Evolutionary conservation across 2,329 filamentous ascomycete genomes (phyloP), one percentile per base, ranked within the genome.

Genomic region (Fusarium sp.): DNA sequence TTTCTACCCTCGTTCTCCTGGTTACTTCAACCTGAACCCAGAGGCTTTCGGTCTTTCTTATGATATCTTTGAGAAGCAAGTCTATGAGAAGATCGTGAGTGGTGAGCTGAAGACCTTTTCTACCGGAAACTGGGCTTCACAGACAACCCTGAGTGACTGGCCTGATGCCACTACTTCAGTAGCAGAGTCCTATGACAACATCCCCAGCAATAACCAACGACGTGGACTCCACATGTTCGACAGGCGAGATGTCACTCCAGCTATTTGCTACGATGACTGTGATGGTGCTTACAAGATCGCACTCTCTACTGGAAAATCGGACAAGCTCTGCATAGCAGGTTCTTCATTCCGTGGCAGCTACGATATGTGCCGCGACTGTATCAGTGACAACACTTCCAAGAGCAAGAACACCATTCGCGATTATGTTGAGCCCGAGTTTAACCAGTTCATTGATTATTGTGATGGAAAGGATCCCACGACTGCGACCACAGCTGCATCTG

Each of bases 11-110:
- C 84, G 87, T 3, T 73, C 76, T 8, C 70, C 73, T 18, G 89
- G 87, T 8, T 93, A 92, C 78, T 93, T 90, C 82, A 87, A 93
- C 66, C 84, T 93, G n/a, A 84, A 90, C 62, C 83, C 92, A 0
- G 79, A 84, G 3, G 85, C 85, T 0, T 94, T 93, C 66, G 91
- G 91, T 9, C 82, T 93, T 22, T 87, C 85, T 56, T 91, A 89
- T 66, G 87, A 87, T 47, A 90, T 93, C 24, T 93, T 92, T 68
- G 84, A 85, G 26, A 81, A 85, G 30, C 77, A 86, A 10, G 74
- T 83, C 3, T 75, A 84, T 17, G 75, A 83, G 10, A 81, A 81
- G 62, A 78, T 81, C 5, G 62, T 83, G 12, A 74, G 81, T 34
- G 83, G 82, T 32, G 78, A 81, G 15, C 78, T 82, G 5, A 84